Evolutionary conservation across 805 yeast species (phyloP), one percentile per base, ranked within the genome.

Genomic region (Hyphopichia homilentoma): DNA sequence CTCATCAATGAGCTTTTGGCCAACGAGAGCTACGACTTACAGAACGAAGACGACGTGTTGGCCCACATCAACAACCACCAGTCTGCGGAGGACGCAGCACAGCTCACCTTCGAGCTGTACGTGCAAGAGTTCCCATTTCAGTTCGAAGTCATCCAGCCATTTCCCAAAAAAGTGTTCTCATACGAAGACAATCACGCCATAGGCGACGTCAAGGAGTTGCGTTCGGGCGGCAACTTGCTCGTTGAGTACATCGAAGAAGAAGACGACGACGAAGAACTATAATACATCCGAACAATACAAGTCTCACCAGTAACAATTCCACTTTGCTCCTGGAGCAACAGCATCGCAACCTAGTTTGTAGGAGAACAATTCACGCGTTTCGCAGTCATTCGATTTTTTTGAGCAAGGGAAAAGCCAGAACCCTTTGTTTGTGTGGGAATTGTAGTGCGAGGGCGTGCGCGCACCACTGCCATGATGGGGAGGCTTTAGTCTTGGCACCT

Each of bases 71-170:
- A 35, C 4, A 30, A 27, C 11, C n/a, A n/a, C n/a, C 30, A 32
- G n/a, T 32, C 35, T 7, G n/a, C 20, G 15, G 38, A 39, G 9
- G 35, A 32, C 7, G 8, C 8, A 17, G 40, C 37, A 19, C 18
- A 21, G 18, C 21, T 54, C 13, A 21, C 48, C 1, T 27, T 32
- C 6, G 45, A 43, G 6, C 56, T 51, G 9, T 65, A 53, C 41
- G 41, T 43, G 24, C 41, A 40, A 4, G 33, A 42, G 20, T 63
- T 52, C 36, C 42, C 45, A 6, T 62, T 61, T 35, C 38, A 46
- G 20, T 67, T 67, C 37, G 70, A 66, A 35, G 33, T 67, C 6
- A 45, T 65, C 31, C 69, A 65, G 36, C 71, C 70, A 8, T 59
- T 60, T 30, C 73, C 73, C 8, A 64, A 61, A 39, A 54, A 52